Evolutionary conservation across 352 stramenopile genomes (phyloP).

Genomic region (Aphanomyces stellatus): DNA sequence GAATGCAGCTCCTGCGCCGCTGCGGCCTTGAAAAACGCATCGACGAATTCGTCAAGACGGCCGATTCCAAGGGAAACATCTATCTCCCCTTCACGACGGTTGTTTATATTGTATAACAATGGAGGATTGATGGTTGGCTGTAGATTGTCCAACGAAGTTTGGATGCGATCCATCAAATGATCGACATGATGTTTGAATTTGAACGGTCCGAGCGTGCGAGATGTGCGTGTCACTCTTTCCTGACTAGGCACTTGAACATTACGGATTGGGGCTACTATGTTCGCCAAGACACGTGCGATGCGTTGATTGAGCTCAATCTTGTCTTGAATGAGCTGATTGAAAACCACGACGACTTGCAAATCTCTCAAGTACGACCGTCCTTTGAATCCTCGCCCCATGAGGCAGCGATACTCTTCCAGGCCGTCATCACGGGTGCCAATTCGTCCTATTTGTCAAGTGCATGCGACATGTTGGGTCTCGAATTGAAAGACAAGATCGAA

Average conservation of each 20-base stretch:
- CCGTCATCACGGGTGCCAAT: conserved; percentile 64
- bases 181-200: conserved; percentile 78
- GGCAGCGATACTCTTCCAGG: conserved; percentile 19
- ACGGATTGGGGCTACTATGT: conserved; percentile 70
- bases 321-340: conserved; percentile 73
- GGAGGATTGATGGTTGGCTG: not conserved
- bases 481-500: conserved; percentile 60
- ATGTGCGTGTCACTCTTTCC: not conserved
- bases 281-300: conserved; percentile 67
- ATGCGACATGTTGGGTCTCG: conserved; percentile 51
- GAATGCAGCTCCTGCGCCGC: conserved; percentile 27
- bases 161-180: conserved; percentile 41
- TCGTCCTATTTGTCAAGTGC: conserved; percentile 57
- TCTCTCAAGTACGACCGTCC: conserved; percentile 43
- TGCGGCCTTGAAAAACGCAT: conserved; percentile 50
- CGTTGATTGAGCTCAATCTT: conserved; percentile 53
- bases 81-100: conserved; percentile 56
- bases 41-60: conserved; percentile 46
- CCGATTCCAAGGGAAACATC: conserved; percentile 39
- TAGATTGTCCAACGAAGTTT: conserved; percentile 60
- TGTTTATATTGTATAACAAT: conserved; percentile 15
- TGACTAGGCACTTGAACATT: conserved; percentile 64
- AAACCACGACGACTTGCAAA: conserved; percentile 56
- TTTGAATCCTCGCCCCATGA: not conserved
- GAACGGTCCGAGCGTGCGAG: conserved; percentile 32